Evolutionary conservation across 2,329 filamentous ascomycete species (phyloP).

Genomic region (Talaromyces piceae): DNA sequence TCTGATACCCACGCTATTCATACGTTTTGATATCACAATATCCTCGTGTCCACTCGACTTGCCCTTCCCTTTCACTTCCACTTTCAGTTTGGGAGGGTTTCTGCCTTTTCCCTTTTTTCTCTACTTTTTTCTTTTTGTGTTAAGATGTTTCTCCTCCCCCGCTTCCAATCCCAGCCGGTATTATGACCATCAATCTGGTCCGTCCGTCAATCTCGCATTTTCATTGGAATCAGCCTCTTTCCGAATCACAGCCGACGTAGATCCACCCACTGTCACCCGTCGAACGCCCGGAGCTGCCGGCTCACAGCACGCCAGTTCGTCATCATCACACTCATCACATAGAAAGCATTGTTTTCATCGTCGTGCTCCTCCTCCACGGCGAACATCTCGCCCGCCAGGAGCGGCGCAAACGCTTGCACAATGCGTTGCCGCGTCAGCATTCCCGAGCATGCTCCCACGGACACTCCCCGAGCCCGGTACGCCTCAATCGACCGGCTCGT

Average conservation of each 20-base stretch:
- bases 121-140: no score
- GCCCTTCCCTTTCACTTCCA: no score
- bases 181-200: no score
- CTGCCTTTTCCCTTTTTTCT: no score
- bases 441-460: slow-evolving; percentile 16
- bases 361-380: slow-evolving; percentile 15
- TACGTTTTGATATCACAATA: no score
- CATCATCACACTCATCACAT: slow-evolving; percentile 28
- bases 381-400: slow-evolving; percentile 17
- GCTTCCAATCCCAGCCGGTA: no score
- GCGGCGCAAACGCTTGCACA: slow-evolving; percentile 25
- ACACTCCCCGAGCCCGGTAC: slow-evolving; percentile 13
- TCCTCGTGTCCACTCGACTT: no score
- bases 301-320: slow-evolving; percentile 29
- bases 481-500: slow-evolving; percentile 16
- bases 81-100: no score
- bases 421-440: slow-evolving; percentile 22
- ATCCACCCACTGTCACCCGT: slow-evolving; percentile 8
- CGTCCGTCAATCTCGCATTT: no score
- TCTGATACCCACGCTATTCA: no score
- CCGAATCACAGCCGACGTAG: not conserved
- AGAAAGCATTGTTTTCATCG: slow-evolving; percentile 20
- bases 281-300: slow-evolving; percentile 25
- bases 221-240: no score
- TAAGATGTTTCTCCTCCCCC: no score